Evolutionary conservation across 352 stramenopile species (phyloP).

Genomic region (Pythium phragmiticola): DNA sequence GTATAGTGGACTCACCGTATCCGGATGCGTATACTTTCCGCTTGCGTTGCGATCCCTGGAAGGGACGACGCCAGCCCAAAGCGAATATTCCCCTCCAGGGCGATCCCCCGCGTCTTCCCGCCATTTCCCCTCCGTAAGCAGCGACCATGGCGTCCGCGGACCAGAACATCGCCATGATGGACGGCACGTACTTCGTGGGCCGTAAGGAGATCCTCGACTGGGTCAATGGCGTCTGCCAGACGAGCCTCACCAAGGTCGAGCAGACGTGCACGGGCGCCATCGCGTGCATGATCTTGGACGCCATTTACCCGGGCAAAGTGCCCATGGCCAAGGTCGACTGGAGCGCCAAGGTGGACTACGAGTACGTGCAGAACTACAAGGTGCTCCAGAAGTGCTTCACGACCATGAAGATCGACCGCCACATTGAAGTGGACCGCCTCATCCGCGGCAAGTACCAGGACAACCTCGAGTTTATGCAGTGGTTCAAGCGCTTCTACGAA

Average conservation of each 20-base stretch:
- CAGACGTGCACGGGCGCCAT: constrained; percentile 96
- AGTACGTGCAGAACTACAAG: constrained; percentile 99
- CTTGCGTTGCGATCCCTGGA: constrained; percentile 10
- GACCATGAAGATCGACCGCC: constrained; percentile 93
- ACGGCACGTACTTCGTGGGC: constrained; percentile 96
- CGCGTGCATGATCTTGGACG: constrained; percentile 97
- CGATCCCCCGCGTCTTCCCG: not conserved
- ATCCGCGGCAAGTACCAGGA: constrained; percentile 99
- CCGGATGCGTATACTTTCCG: constrained; percentile 1
- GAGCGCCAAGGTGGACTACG: constrained; percentile 95
- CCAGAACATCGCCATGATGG: constrained; percentile 94
- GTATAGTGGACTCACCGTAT: constrained; percentile 2
- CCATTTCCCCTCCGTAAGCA: not conserved
- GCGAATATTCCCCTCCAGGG: not conserved
- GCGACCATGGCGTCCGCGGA: constrained; percentile 66
- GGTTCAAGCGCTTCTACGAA: constrained; percentile 94
- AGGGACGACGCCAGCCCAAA: constrained; percentile 9
- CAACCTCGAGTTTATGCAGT: constrained; percentile 99
- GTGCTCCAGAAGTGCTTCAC: constrained; percentile 97
- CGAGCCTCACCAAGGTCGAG: constrained; percentile 97
- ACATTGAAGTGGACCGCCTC: constrained; percentile 98
- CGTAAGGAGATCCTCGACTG: constrained; percentile 98
- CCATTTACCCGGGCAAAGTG: constrained; percentile 93
- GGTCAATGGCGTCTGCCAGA: constrained; percentile 95
- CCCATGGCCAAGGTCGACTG: constrained; percentile 98